phyloP scores from a whole-genome alignment of 2,329 filamentous ascomycete genomes.

The Elsinoe arachidis region DNA sequence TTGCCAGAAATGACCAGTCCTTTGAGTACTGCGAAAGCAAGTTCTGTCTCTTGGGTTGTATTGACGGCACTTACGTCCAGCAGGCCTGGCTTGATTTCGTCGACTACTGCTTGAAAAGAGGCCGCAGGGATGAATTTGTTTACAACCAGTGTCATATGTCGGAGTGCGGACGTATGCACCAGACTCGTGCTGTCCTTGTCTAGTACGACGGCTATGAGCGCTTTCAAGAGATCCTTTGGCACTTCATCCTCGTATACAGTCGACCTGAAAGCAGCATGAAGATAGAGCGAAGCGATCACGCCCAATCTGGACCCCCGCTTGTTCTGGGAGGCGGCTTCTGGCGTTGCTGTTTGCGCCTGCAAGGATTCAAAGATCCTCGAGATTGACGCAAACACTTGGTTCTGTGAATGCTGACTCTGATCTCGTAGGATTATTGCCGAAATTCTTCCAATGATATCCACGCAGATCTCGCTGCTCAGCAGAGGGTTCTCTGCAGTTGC shows the following conservation, averaged over 20 bases:
- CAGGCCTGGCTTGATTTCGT: conserved; percentile 25
- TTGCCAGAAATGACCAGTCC: conserved; percentile 49
- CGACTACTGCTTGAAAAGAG: conserved; percentile 25
- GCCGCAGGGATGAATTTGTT: conserved; percentile 40
- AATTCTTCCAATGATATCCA: conserved; percentile 54
- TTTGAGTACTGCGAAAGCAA: conserved; percentile 54
- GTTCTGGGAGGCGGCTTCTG: conserved; percentile 8
- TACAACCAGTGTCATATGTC: conserved; percentile 38
- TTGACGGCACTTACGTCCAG: conserved; percentile 19
- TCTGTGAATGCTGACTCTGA: conserved; percentile 41
- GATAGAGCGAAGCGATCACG: conserved; percentile 49
- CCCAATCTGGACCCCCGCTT: conserved; percentile 4
- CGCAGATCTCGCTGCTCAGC: conserved; percentile 41
- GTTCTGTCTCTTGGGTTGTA: conserved; percentile 39
- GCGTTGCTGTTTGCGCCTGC: not conserved
- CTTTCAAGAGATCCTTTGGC: conserved; percentile 26
- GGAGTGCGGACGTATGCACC: conserved; percentile 21
- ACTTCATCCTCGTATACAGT: conserved; percentile 28
- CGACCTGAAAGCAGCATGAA: conserved; percentile 43
- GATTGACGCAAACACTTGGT: conserved; percentile 33
- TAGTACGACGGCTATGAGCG: conserved; percentile 30
- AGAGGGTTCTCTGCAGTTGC: conserved; percentile 25
- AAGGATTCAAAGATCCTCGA: conserved; percentile 14
- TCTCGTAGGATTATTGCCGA: conserved; percentile 51
- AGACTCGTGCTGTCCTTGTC: conserved; percentile 2